These are phyloP conservation scores for Ganoderma meredithae DNA, from an alignment of 1,284 basidiomycete genomes.

Conservation along the genomic window DNA sequence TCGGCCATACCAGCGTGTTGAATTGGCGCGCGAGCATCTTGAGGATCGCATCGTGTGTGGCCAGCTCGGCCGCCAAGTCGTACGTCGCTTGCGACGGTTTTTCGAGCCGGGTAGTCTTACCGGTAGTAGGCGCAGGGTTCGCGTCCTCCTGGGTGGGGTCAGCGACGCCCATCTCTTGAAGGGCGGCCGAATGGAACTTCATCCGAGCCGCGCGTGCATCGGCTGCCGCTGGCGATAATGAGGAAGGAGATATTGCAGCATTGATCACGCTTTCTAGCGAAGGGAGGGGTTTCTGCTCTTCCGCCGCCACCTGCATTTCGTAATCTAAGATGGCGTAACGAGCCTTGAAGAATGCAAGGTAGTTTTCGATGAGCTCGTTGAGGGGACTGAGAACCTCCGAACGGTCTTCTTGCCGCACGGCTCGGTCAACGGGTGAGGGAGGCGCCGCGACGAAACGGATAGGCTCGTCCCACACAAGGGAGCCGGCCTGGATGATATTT, in stretches of 20 bases:
- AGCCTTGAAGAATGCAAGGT: constrained; percentile 5
- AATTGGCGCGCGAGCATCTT: background rate
- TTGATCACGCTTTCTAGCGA: background rate
- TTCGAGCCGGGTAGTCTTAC: background rate
- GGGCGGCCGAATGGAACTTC: background rate
- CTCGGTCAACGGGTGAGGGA: background rate
- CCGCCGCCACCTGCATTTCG: background rate
- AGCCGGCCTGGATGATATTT: background rate
- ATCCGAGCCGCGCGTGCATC: no score
- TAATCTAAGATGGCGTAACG: constrained; percentile 3
- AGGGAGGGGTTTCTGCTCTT: background rate
- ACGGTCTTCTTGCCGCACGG: background rate
- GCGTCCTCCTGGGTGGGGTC: background rate
- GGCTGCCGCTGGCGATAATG: background rate
- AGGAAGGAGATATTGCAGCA: background rate
- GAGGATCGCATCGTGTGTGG: background rate
- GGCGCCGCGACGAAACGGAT: background rate
- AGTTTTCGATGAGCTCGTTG: background rate
- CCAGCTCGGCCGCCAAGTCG: background rate
- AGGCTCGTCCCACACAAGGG: background rate
- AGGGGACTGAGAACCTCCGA: background rate
- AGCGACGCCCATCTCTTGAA: background rate
- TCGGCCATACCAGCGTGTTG: background rate
- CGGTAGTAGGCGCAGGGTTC: background rate
- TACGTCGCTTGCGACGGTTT: background rate